phyloP scores from a whole-genome alignment of 1,284 basidiomycete genomes.

The Malassezia cuniculi region DNA sequence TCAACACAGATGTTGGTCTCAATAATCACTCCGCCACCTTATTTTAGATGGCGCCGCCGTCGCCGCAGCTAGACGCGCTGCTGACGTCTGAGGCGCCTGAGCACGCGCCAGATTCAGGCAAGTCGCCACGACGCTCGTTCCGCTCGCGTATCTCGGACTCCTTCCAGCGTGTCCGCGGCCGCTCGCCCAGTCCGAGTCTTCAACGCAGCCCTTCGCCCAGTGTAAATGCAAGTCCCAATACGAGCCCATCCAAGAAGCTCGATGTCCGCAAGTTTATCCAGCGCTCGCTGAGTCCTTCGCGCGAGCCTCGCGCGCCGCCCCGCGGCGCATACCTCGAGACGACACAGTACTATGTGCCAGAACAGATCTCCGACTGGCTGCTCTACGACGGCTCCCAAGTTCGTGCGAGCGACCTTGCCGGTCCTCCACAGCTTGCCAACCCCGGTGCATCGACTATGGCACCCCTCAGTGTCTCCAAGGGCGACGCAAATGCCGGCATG shows the following conservation, averaged over 20 bases:
- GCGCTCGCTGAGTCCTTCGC: no score
- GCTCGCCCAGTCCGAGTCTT: slow-evolving; percentile 3
- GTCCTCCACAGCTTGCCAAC: no score
- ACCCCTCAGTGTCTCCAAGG: no score
- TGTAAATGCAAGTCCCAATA: background rate
- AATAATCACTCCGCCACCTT: background rate
- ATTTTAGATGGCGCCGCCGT: slow-evolving; percentile 6
- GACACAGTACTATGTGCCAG: slow-evolving; percentile 8
- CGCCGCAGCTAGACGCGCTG: slow-evolving; percentile 13
- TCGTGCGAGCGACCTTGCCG: background rate
- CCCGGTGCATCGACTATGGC: no score
- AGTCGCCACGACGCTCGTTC: slow-evolving; percentile 10
- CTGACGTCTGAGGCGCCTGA: background rate
- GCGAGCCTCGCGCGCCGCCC: slow-evolving; percentile 4
- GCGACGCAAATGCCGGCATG: no score
- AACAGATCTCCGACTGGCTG: slow-evolving; percentile 12
- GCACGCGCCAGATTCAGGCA: background rate
- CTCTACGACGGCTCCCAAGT: slow-evolving; percentile 10
- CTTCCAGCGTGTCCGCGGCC: slow-evolving; percentile 12
- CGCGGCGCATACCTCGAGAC: slow-evolving; percentile 6
- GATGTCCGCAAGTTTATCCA: background rate
- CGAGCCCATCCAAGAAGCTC: slow-evolving; percentile 3
- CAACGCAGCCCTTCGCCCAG: background rate
- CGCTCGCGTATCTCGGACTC: slow-evolving; percentile 10
- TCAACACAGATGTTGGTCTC: no score